A percentile compares a stretch with the other conserved stretches of the same genome.
These are phyloP conservation scores for Pestalotiopsis sp. DNA, from an alignment of 2,329 filamentous ascomycete species.

Conservation along the genomic window DNA sequence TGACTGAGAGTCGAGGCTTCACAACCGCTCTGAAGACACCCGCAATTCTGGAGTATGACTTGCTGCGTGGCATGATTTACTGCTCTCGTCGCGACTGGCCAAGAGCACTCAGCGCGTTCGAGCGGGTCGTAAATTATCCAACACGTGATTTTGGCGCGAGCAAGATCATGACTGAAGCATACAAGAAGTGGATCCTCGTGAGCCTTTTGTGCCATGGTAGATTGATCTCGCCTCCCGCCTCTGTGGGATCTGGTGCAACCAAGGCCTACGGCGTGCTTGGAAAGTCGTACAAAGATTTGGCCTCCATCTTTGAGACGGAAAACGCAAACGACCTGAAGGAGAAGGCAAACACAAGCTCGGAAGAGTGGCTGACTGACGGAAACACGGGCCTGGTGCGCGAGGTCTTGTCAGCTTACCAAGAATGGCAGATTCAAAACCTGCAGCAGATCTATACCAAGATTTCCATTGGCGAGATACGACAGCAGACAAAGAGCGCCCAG, in stretches of 20 bases:
- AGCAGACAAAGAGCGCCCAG: conserved; percentile 52
- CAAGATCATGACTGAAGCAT: conserved; percentile 82
- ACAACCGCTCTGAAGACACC: conserved; percentile 51
- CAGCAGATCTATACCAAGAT: conserved; percentile 68
- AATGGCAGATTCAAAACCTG: conserved; percentile 73
- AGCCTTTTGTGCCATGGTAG: conserved; percentile 71
- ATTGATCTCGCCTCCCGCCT: conserved; percentile 53
- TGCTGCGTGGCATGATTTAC: conserved; percentile 64
- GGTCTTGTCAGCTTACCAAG: conserved; percentile 69
- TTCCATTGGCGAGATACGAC: conserved; percentile 52
- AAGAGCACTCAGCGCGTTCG: conserved; percentile 61
- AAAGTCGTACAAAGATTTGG: conserved; percentile 71
- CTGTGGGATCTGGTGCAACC: conserved; percentile 44
- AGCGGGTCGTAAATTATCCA: conserved; percentile 68
- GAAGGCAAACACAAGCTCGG: conserved; percentile 59
- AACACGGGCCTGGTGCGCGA: conserved; percentile 72
- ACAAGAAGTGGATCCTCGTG: conserved; percentile 87
- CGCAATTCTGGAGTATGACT: conserved; percentile 66
- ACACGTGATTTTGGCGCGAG: conserved; percentile 62
- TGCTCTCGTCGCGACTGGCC: conserved; percentile 62
- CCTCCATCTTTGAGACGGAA: conserved; percentile 62
- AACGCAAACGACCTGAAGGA: conserved; percentile 58
- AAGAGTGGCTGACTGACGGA: conserved; percentile 68
- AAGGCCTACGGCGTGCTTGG: conserved; percentile 54
- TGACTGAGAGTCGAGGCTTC: conserved; percentile 59